phyloP scores from a whole-genome alignment of 2,329 filamentous ascomycete genomes.

The Fusarium newnesense region DNA sequence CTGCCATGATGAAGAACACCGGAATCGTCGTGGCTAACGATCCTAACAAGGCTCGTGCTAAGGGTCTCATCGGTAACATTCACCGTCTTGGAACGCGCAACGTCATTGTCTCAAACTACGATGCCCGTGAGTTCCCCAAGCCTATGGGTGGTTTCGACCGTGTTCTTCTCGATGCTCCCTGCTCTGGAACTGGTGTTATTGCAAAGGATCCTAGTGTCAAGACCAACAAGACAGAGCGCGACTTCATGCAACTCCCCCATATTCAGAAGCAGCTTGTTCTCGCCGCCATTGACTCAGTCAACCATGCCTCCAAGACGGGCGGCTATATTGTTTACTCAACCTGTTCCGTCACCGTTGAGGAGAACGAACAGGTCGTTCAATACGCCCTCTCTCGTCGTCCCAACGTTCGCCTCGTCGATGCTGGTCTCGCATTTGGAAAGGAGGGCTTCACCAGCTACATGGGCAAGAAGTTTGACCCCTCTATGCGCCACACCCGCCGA shows the following conservation, averaged over 20 bases:
- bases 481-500: constrained; percentile 82
- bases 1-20: constrained; percentile 97
- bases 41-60: constrained; percentile 90
- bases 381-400: constrained; percentile 92
- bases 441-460: constrained; percentile 92
- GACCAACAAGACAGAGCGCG: constrained; percentile 96
- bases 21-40: constrained; percentile 97
- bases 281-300: constrained; percentile 92
- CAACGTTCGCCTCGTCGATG: constrained; percentile 93
- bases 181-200: constrained; percentile 96
- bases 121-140: constrained; percentile 91
- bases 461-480: constrained; percentile 90
- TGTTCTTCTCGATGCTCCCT: constrained; percentile 92
- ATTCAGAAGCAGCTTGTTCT: constrained; percentile 94
- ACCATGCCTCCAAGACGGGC: constrained; percentile 90
- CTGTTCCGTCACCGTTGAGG: constrained; percentile 92
- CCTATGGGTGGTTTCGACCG: constrained; percentile 97
- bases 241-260: constrained; percentile 94
- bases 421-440: constrained; percentile 88
- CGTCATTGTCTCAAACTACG: constrained; percentile 94
- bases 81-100: constrained; percentile 95
- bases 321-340: constrained; percentile 98
- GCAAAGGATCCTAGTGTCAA: constrained; percentile 97
- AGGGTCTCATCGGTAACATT: constrained; percentile 97
- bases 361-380: constrained; percentile 89